These are phyloP conservation scores for Lepiota subincarnata DNA, from an alignment of 768 basidiomycete species.

Conservation along the genomic window DNA sequence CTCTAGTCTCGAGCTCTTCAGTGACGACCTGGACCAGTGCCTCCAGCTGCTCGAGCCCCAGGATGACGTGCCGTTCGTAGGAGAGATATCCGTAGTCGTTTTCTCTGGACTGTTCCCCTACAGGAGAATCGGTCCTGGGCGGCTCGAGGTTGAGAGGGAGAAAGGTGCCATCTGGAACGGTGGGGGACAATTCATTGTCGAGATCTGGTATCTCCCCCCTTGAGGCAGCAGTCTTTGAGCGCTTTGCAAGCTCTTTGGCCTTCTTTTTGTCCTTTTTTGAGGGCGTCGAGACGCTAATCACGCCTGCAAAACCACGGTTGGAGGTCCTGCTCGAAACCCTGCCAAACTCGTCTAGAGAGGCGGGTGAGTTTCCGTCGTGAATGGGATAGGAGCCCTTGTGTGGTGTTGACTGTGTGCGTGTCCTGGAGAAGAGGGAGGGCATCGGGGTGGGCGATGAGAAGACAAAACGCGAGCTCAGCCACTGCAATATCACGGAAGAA, in stretches of 20 bases:
- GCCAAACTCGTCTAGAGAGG: conserved; percentile 61
- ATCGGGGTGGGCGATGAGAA: conserved; percentile 43
- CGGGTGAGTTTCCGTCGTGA: conserved; percentile 22
- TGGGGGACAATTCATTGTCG: conserved; percentile 22
- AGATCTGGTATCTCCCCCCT: conserved; percentile 31
- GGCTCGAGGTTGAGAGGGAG: conserved; percentile 49
- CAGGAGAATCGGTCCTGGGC: conserved; percentile 34
- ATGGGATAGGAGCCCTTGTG: conserved; percentile 33
- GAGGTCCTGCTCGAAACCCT: conserved; percentile 47
- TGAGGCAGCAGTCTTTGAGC: conserved; percentile 39
- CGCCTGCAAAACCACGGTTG: conserved; percentile 26
- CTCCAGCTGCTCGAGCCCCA: conserved; percentile 70
- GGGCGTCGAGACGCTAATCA: conserved; percentile 19
- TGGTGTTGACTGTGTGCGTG: conserved; percentile 58
- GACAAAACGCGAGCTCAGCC: conserved; percentile 22
- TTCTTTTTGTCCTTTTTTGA: conserved; percentile 55
- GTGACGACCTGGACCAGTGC: conserved; percentile 69
- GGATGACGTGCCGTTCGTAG: conserved; percentile 66
- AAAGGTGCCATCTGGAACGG: conserved; percentile 49
- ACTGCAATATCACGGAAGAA: conserved; percentile 20
- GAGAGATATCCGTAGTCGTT: conserved; percentile 71
- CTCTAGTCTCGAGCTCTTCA: conserved; percentile 66
- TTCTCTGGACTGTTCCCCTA: conserved; percentile 31
- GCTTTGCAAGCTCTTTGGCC: conserved; percentile 35
- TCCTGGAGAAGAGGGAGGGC: conserved; percentile 72